phyloP scores from a whole-genome alignment of 345 rosid species.

The Bruguiera sexangula region DNA sequence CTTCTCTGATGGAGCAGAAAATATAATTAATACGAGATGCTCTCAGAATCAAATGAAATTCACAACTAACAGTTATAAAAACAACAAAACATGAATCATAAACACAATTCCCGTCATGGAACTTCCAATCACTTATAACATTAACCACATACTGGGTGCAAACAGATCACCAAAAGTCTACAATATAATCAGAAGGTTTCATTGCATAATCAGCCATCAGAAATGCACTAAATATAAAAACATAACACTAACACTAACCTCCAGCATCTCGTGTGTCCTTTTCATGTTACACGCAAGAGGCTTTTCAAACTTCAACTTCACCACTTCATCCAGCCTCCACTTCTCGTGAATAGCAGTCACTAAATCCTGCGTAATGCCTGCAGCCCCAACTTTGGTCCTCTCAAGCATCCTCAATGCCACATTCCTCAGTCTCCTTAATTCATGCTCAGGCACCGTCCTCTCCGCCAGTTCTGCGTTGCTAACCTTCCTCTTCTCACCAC shows the following conservation, averaged over 20 bases:
- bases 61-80: neutral
- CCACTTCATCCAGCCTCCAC: conserved; percentile 81
- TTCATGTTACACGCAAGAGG: conserved; percentile 76
- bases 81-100: neutral
- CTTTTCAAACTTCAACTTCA: conserved; percentile 72
- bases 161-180: neutral
- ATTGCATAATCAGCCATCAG: neutral
- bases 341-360: conserved; percentile 68
- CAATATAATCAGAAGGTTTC: conserved; percentile 2
- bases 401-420: conserved; percentile 74
- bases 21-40: conserved; percentile 22
- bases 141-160: neutral
- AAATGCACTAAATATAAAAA: neutral
- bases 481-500: conserved; percentile 31
- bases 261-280: conserved; percentile 69
- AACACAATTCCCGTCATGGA: neutral
- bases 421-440: conserved; percentile 67
- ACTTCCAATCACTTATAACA: neutral
- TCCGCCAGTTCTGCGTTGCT: conserved; percentile 55
- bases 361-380: conserved; percentile 68
- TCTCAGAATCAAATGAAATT: conserved; percentile 7
- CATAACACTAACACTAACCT: conserved; percentile 48
- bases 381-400: conserved; percentile 74
- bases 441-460: conserved; percentile 62
- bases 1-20: conserved; percentile 48